Percentiles rank a stretch among this genome's conserved stretches.
Conservation (phyloP, 2,329 filamentous ascomycete species). For the Aspergillus felis region DNA sequence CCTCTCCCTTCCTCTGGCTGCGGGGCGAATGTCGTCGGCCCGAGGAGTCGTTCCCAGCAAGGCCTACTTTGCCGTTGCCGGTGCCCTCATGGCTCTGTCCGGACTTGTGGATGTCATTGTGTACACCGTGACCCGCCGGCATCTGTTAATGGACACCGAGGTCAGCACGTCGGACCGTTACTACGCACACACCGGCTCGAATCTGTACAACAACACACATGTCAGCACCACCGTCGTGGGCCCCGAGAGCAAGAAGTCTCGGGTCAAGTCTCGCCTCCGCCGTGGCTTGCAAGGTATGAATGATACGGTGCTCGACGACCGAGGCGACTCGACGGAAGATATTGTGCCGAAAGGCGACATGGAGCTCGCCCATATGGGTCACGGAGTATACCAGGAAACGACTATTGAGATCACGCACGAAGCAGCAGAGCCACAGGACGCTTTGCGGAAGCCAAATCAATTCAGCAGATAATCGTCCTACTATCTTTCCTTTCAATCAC, state of each 20-base stretch:
- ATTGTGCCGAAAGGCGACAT: conserved; percentile 34
- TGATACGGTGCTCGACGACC: conserved; percentile 18
- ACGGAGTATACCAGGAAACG: conserved; percentile 40
- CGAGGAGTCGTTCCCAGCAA: conserved; percentile 29
- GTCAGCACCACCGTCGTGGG: conserved; percentile 16
- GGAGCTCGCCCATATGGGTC: conserved; percentile 29
- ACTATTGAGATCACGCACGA: conserved; percentile 41
- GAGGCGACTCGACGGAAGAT: conserved; percentile 44
- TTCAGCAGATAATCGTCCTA: neutral
- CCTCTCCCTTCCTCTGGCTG: conserved; percentile 60
- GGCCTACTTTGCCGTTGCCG: conserved; percentile 49
- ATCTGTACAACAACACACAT: conserved; percentile 25
- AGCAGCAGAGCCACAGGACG: conserved; percentile 18
- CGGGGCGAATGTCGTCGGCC: conserved; percentile 39
- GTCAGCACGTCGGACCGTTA: conserved; percentile 23
- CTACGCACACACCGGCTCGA: conserved; percentile 28
- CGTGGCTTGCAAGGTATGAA: conserved; percentile 18
- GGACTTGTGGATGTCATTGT: conserved; percentile 57
- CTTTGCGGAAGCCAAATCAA: conserved; percentile 3
- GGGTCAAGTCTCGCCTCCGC: conserved; percentile 17
- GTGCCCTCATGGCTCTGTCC: conserved; percentile 54
- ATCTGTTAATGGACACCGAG: conserved; percentile 50
- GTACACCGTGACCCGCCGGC: conserved; percentile 54
- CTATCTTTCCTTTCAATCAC: neutral
- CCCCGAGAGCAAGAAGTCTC: conserved; percentile 11